Base-by-base conservation (phyloP, 2,329 filamentous ascomycete genomes). In the Blastomyces silverae region DNA sequence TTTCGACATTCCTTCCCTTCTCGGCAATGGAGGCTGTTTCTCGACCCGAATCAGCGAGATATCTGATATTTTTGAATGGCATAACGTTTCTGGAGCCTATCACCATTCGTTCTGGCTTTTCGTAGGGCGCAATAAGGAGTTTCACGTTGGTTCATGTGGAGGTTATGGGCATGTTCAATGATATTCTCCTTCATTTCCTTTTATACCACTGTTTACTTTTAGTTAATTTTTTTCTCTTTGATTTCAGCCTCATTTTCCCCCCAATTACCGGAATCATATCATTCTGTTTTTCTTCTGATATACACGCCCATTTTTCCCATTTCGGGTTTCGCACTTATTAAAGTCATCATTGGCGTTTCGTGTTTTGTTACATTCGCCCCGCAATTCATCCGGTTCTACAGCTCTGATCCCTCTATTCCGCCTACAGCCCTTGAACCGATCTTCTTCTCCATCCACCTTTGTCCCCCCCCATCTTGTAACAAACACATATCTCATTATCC, bases 151-250 rank as follows among this genome's bases (percentile, higher is more conserved):
- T 61, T 28, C 11, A 22, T 61, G n/a, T 22, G 55, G 55, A 15
- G 22, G 25, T 6, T 20, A 42, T 22, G 56, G 37, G n/a, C 56
- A 57, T 15, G 11, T n/a, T 22, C n/a, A 28, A 15, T n/a, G 34
- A 37, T 37, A 22, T 37, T 58, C 13, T 13, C 11, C 48, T 61
- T n/a, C 1, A 5, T 25, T 11, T 46, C 22, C 8, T 60, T 48
- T 48, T 61, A 61, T 48, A 61, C 58, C 58, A 61, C 34, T 20
- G 22, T 39, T 39, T 39, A 39, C 2, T 39, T 42, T 58, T 20
- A 15, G 17, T 44, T 20, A 13, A 13, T 22, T 44, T 17, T 28
- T 44, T 25, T 48, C 25, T 46, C 17, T 20, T 31, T 25, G 20
- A 44, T 28, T 60, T 8, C 13, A 25, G 46, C 13, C 42, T 15